Evolutionary conservation across 208 protist genomes (phyloP), one percentile per base, ranked within the genome.

Genomic region (Wallacemonas sp.): DNA sequence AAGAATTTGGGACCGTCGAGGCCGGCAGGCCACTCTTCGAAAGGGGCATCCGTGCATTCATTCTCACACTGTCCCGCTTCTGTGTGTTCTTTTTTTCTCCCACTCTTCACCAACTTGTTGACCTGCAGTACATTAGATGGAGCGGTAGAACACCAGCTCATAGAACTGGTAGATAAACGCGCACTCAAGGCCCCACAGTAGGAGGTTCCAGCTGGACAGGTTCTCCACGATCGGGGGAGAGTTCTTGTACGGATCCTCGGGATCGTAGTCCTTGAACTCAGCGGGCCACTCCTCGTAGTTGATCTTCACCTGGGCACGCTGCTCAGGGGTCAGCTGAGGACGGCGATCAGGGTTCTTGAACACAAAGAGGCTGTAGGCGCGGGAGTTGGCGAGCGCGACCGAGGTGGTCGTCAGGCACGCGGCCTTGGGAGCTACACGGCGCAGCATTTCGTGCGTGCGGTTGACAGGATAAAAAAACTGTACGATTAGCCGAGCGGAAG

Each of bases 141-240:
- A 89, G 67, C 88, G 90, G 49, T 84, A 87, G 64, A 93, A 95
- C 21, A 95, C 86, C 24, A 90, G 68, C 72, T 95, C 88, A 66
- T 94, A 95, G 65, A 95, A 92, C 73, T 94, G 84, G 74, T 95
- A 95, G 38, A 97, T 92, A 72, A 97, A 97, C 39, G 92, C 87
- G 47, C 55, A 72, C 76, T 97, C 87, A 32, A 89, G 78, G 44
- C 92, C 92, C 88, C 87, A 94, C 29, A 94, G 76, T 44, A 95
- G 91, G 26, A 95, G 81, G 63, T 90, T 90, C 86, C 87, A 95
- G 81, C 88, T 95, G 71, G 78, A 85, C 48, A 97, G 72, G 36
- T 87, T 85, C 64, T 96, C 88, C 58, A 95, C 88, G 36, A 94
- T 79, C 71, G 84, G 80, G 29, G 92, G 92, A 38, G 70, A 84